Percentiles rank a stretch among this genome's conserved stretches.
phyloP scores from a whole-genome alignment of 495 filamentous ascomycete genomes.

The Xylaria sp. region DNA sequence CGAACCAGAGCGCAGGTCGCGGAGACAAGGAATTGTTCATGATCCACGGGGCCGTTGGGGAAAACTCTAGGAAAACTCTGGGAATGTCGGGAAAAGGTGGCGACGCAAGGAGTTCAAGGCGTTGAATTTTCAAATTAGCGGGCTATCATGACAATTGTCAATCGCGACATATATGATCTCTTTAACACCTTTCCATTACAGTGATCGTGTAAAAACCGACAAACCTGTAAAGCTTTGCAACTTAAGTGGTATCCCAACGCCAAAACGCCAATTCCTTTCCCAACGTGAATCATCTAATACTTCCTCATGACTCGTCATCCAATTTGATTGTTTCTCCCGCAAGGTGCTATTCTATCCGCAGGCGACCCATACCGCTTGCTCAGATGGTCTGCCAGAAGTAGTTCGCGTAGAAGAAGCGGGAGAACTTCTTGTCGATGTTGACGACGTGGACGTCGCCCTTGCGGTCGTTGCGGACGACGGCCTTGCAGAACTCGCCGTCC shows the following conservation, averaged over 20 bases:
- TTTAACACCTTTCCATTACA: background rate
- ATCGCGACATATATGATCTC: background rate
- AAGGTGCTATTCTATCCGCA: background rate
- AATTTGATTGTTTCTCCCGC: background rate
- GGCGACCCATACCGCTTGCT: constrained; percentile 12
- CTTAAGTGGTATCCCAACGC: constrained; percentile 33
- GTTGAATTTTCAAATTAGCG: background rate
- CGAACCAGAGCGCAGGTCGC: background rate
- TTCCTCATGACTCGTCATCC: constrained; percentile 12
- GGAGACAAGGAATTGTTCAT: background rate
- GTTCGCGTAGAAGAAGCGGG: constrained; percentile 89
- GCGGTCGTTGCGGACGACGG: constrained; percentile 82
- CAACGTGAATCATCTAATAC: constrained; percentile 28
- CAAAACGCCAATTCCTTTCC: constrained; percentile 28
- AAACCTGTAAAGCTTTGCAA: background rate
- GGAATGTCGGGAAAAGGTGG: background rate
- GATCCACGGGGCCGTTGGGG: background rate
- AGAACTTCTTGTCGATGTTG: constrained; percentile 92
- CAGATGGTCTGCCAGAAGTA: constrained; percentile 94
- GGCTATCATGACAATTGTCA: background rate
- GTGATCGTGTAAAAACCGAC: background rate
- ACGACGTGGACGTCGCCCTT: constrained; percentile 95
- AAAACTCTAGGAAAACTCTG: background rate
- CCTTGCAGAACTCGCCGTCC: constrained; percentile 82
- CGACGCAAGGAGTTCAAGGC: constrained; percentile 12